A percentile compares a stretch with the other conserved stretches of the same genome.
phyloP scores from a whole-genome alignment of 73 alveolate genomes.

The Breviolum minutum region DNA sequence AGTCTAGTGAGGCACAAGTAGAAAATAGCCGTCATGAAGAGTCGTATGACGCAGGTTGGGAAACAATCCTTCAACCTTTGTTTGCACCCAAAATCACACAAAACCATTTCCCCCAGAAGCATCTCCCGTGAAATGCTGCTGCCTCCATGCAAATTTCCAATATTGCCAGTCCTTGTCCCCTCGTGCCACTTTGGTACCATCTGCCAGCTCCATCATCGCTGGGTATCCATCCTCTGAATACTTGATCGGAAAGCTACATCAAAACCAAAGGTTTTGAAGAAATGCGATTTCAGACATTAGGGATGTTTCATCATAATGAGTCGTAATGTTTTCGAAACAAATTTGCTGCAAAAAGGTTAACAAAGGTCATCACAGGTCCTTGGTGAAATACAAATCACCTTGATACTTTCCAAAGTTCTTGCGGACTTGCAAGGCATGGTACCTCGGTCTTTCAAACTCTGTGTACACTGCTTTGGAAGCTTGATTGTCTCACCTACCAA shows the following conservation, averaged over 20 bases:
- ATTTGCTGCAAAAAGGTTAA: neutral
- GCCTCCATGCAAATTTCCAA: constrained; percentile 94
- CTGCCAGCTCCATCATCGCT: constrained; percentile 94
- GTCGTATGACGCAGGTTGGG: no score
- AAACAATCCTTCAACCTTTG: no score
- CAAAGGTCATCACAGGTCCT: neutral
- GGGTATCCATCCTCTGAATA: constrained; percentile 79
- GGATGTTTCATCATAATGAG: neutral
- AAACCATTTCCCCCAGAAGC: no score
- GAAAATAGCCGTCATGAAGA: no score
- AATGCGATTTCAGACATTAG: no score
- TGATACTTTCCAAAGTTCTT: constrained; percentile 81
- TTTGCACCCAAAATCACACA: no score
- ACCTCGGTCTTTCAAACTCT: neutral
- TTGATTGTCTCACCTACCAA: neutral
- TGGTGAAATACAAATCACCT: constrained; percentile 86
- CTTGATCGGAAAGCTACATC: no score
- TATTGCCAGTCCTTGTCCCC: constrained; percentile 95
- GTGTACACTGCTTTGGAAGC: neutral
- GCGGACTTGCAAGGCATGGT: constrained; percentile 57
- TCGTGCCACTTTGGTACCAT: constrained; percentile 48
- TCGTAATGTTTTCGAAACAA: neutral
- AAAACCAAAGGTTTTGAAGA: no score
- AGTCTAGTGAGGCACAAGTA: no score
- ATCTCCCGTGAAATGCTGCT: no score